Evolutionary conservation across 345 rosid species (phyloP).

Genomic region (Bruguiera parviflora): DNA sequence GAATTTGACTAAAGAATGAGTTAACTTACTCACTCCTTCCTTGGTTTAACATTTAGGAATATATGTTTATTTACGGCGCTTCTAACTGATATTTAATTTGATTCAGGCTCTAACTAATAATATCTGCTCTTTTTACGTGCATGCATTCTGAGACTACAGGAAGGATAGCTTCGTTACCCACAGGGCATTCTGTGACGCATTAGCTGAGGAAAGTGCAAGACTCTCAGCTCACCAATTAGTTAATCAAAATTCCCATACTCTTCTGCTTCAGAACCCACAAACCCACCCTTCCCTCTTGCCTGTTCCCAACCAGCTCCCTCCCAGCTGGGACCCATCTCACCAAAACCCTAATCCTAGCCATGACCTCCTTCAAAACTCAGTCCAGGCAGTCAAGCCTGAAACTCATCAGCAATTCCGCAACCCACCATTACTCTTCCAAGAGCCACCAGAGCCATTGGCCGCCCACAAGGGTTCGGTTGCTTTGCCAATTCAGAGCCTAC

Average conservation of each 20-base stretch:
- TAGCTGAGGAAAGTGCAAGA: slow-evolving; percentile 89
- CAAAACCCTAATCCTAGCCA: slow-evolving; percentile 35
- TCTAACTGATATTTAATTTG: neutral
- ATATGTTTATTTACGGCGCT: too few relatives aligned
- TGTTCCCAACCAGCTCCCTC: slow-evolving; percentile 23
- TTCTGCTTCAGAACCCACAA: slow-evolving; percentile 26
- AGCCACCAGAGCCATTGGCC: slow-evolving; percentile 12
- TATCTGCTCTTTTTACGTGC: neutral
- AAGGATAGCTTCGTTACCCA: slow-evolving; percentile 95
- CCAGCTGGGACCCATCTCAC: slow-evolving; percentile 36
- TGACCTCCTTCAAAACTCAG: slow-evolving; percentile 9
- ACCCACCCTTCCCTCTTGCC: slow-evolving; percentile 27
- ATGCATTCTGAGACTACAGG: slow-evolving; percentile 35
- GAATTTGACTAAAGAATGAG: neutral
- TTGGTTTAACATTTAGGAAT: too few relatives aligned
- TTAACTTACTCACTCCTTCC: neutral
- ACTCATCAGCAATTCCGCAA: slow-evolving; percentile 25
- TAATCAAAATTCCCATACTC: slow-evolving; percentile 16
- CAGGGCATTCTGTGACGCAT: slow-evolving; percentile 91
- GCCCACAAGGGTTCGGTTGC: slow-evolving; percentile 18
- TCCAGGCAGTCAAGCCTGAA: slow-evolving; percentile 40
- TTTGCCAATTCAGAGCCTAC: slow-evolving; percentile 36
- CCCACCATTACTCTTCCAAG: slow-evolving; percentile 28
- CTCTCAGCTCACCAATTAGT: slow-evolving; percentile 45
- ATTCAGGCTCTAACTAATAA: neutral